Conservation (phyloP, 2,329 filamentous ascomycete species). For the Curvularia lunata region DNA sequence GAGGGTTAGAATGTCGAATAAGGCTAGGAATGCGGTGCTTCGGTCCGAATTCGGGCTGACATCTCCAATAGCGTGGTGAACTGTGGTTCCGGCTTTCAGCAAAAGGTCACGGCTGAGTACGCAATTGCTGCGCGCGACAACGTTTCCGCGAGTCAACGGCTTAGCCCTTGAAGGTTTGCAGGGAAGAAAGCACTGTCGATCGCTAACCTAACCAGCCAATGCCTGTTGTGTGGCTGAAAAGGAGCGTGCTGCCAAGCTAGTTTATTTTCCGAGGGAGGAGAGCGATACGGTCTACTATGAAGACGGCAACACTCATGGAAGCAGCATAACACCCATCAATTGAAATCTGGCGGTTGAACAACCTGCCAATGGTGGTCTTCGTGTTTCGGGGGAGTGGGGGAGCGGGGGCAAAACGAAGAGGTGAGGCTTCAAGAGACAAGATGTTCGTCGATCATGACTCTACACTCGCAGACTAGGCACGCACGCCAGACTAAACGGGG, state of each 20-base stretch:
- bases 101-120: not conserved
- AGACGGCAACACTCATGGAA: not conserved
- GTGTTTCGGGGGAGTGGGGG: not conserved
- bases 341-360: too few relatives aligned
- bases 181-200: conserved; percentile 6
- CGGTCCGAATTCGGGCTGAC: conserved; percentile 16
- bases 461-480: not conserved
- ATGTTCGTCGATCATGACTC: conserved; percentile 8
- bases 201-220: conserved; percentile 1
- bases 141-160: conserved; percentile 7
- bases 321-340: not conserved
- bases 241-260: not conserved
- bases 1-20: conserved; percentile 12
- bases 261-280: conserved; percentile 7
- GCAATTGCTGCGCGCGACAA: not conserved
- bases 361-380: not conserved
- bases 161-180: not conserved
- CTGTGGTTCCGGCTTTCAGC: conserved; percentile 5
- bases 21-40: conserved; percentile 3
- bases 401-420: not conserved
- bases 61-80: conserved; percentile 2
- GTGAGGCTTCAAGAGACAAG: not conserved
- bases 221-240: conserved; percentile 9
- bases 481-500: not conserved
- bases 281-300: not conserved